phyloP scores from a whole-genome alignment of 768 basidiomycete genomes.

The Dentipellis fragilis region DNA sequence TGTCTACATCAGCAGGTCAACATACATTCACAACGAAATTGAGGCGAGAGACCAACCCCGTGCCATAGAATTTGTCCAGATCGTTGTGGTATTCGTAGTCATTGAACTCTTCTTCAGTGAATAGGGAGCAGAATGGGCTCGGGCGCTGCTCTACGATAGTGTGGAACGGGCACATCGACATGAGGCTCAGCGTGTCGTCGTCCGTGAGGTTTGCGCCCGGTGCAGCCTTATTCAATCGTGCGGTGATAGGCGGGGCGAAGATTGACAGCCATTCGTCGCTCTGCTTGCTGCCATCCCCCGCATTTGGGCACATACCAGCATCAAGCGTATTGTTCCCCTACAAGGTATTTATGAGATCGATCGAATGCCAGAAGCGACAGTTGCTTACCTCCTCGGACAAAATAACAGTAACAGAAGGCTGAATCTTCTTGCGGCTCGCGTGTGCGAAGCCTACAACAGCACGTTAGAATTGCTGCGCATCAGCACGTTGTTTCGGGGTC shows the following conservation, averaged over 20 bases:
- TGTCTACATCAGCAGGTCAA: constrained; percentile 30
- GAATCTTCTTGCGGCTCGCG: constrained; percentile 36
- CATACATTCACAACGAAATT: neutral
- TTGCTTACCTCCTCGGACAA: constrained; percentile 42
- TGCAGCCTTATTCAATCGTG: constrained; percentile 48
- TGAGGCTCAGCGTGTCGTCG: constrained; percentile 46
- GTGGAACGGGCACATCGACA: constrained; percentile 76
- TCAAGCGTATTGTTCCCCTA: constrained; percentile 57
- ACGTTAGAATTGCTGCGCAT: no score
- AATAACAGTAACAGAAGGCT: constrained; percentile 44
- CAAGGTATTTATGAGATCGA: neutral
- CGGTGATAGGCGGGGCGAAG: constrained; percentile 46
- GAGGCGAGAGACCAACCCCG: constrained; percentile 38
- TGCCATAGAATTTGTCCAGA: constrained; percentile 69
- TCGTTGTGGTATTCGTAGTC: constrained; percentile 64
- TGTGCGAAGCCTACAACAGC: constrained; percentile 42
- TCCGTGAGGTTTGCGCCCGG: constrained; percentile 51
- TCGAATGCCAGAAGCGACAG: neutral
- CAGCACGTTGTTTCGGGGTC: neutral
- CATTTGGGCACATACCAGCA: constrained; percentile 52
- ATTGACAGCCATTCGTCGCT: constrained; percentile 43
- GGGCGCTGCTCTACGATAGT: constrained; percentile 39
- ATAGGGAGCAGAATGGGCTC: constrained; percentile 70
- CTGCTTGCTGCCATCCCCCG: constrained; percentile 32
- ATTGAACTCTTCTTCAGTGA: constrained; percentile 50